Base-by-base conservation (phyloP, 768 basidiomycete genomes). In the Chalciporus chontae region DNA sequence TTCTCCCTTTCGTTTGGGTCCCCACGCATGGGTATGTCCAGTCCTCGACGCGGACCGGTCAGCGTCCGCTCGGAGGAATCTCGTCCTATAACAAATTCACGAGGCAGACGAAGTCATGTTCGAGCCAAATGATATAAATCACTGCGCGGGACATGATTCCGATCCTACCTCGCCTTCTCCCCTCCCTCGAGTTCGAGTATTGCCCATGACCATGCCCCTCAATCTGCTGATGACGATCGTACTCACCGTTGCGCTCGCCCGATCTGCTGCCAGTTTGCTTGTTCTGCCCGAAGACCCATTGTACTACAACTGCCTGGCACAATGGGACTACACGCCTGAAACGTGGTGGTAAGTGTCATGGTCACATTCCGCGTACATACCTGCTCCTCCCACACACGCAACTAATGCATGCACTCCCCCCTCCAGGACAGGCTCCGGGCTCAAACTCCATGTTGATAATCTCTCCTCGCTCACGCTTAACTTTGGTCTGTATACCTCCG, bases 401-500 rank as follows among this genome's bases (percentile, higher is more conserved):
- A 9, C 34, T 36, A 8, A 36, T 15, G 8, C n/a, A 36, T 11
- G 9, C 8, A 3, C n/a, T 36, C 34, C 2, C 24, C 24, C 4
- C 4, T 24, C n/a, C 45, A 81, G 80, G 79, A 74, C 75, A 17
- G 71, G 77, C 18, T 78, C 77, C 18, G 78, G 80, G 1, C 71
- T 82, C 62, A 80, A 81, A 59, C 51, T 82, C 4, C 63, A 76
- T 45, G 70, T 76, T 29, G 53, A 67, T 29, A 73, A 75, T 53
- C 69, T 81, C 24, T 57, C 65, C 26, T 68, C 73, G 1, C 53
- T 81, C 14, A 51, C 67, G 0, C 59, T 81, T 40, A 74, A 75
- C 43, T 70, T 82, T 8, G 81, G 79, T 15, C 23, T 24, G 15
- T 71, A 77, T 54, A 80, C 80, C 2, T 79, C 77, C 0, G 29